phyloP scores from a whole-genome alignment of 1,284 basidiomycete genomes.

The Ceratorhiza oryzae-sativae region DNA sequence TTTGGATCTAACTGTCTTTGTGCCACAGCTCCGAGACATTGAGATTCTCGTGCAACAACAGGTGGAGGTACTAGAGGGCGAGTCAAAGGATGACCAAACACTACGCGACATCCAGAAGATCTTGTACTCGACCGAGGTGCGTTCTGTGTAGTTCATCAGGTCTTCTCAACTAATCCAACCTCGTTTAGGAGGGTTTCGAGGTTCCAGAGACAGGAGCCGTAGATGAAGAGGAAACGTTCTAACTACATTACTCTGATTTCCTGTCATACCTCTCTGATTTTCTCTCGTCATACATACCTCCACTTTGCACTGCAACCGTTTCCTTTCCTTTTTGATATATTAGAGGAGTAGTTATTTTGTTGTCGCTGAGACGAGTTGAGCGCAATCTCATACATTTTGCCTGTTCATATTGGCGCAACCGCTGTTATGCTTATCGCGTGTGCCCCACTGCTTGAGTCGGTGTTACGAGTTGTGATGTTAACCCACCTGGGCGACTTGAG shows the following conservation, averaged over 20 bases:
- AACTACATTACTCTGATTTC: conserved; percentile 20
- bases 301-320: background rate
- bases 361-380: background rate
- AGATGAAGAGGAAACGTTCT: conserved; percentile 67
- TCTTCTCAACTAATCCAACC: background rate
- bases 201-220: conserved; percentile 61
- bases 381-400: background rate
- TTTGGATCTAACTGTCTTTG: too few species aligned
- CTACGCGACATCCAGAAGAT: conserved; percentile 91
- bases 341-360: conserved; percentile 11
- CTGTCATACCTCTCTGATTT: background rate
- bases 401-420: too few species aligned
- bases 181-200: conserved; percentile 69
- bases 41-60: conserved; percentile 90
- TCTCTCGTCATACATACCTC: background rate
- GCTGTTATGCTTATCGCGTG: too few species aligned
- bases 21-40: conserved; percentile 83
- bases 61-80: conserved; percentile 64
- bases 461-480: too few species aligned
- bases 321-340: background rate
- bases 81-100: conserved; percentile 70
- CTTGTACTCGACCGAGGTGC: conserved; percentile 92
- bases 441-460: too few species aligned
- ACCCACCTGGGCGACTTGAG: too few species aligned
- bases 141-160: conserved; percentile 42